phyloP scores from a whole-genome alignment of 2,329 filamentous ascomycete genomes.

The Trichoderma citrinoviride region DNA sequence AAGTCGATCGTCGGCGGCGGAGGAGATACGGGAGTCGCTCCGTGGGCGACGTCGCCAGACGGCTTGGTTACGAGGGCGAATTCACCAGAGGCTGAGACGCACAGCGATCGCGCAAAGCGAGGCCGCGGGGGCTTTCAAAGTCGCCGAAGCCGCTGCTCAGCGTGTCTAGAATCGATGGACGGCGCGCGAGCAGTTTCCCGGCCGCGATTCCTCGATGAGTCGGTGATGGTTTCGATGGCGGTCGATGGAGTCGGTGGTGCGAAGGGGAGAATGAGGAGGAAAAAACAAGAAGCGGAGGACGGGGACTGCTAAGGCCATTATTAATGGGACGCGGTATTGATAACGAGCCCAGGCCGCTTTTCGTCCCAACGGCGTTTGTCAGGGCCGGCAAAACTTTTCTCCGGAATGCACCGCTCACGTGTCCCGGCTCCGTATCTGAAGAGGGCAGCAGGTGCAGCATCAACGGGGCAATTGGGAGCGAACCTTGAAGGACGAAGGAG shows the following conservation, averaged over 20 bases:
- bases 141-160: background rate
- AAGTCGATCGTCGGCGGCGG: background rate
- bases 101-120: slow-evolving; percentile 3
- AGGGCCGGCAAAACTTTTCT: background rate
- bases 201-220: background rate
- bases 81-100: slow-evolving; percentile 8
- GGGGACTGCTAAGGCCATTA: slow-evolving; percentile 18
- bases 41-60: background rate
- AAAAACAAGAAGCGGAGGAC: slow-evolving; percentile 11
- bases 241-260: slow-evolving; percentile 23
- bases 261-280: slow-evolving; percentile 15
- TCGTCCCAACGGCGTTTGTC: background rate
- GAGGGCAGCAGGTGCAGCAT: background rate
- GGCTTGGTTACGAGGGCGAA: slow-evolving; percentile 1
- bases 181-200: background rate
- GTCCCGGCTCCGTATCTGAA: background rate
- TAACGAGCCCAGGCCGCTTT: slow-evolving; percentile 5
- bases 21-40: background rate
- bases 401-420: slow-evolving; percentile 1
- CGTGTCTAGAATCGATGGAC: background rate
- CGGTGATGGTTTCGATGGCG: slow-evolving; percentile 25
- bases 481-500: background rate
- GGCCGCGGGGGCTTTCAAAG: background rate
- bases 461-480: background rate
- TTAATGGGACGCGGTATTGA: slow-evolving; percentile 18